A percentile compares a stretch with the other conserved stretches of the same genome.
phyloP scores from a whole-genome alignment of 352 stramenopile species.

The Pythium brachiatum region DNA sequence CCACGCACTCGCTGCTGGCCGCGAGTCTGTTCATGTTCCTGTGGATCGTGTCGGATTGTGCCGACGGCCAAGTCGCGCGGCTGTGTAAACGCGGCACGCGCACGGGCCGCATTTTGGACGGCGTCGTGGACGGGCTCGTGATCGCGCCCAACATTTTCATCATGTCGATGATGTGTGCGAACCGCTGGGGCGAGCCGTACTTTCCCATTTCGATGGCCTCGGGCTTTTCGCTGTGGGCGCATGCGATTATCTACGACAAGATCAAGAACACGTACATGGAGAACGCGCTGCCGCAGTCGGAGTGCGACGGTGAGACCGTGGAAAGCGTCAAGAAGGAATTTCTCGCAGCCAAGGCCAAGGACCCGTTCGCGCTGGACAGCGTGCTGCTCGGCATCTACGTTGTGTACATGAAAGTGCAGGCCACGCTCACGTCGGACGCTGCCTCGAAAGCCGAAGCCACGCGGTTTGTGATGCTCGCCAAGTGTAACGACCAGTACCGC shows the following conservation, averaged over 20 bases:
- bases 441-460: slow-evolving; percentile 55
- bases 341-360: slow-evolving; percentile 57
- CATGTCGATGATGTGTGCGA: slow-evolving; percentile 46
- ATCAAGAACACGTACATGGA: slow-evolving; percentile 89
- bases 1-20: slow-evolving; percentile 48
- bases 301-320: slow-evolving; percentile 79
- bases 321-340: slow-evolving; percentile 76
- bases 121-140: slow-evolving; percentile 71
- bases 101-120: slow-evolving; percentile 78
- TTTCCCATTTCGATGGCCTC: slow-evolving; percentile 49
- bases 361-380: slow-evolving; percentile 58
- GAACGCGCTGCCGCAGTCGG: slow-evolving; percentile 71
- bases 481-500: slow-evolving; percentile 66
- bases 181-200: slow-evolving; percentile 59
- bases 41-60: slow-evolving; percentile 87
- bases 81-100: slow-evolving; percentile 80
- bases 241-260: slow-evolving; percentile 84
- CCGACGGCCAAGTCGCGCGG: slow-evolving; percentile 76
- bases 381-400: slow-evolving; percentile 77
- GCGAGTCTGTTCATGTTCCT: slow-evolving; percentile 68
- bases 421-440: slow-evolving; percentile 62
- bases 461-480: slow-evolving; percentile 53
- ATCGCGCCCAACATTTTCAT: slow-evolving; percentile 73
- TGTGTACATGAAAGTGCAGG: slow-evolving; percentile 67
- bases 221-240: slow-evolving; percentile 71